These are phyloP conservation scores for Citrullus mucosospermus DNA, from an alignment of 306 rosid genomes.

Conservation along the genomic window DNA sequence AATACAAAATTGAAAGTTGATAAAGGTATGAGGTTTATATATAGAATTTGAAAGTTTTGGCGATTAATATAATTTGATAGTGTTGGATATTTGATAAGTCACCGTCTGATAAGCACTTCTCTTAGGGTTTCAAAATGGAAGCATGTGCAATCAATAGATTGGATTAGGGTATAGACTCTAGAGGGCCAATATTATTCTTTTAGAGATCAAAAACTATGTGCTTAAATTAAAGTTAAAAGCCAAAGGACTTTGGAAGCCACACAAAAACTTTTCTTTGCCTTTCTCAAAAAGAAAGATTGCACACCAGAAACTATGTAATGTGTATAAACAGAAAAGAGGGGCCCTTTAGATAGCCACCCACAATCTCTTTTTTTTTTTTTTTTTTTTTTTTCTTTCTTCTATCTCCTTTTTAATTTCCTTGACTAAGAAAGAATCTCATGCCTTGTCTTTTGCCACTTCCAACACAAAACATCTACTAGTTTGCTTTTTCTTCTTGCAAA, in stretches of 20 bases:
- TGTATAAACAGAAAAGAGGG: background rate
- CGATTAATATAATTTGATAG: background rate
- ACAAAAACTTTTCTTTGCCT: background rate
- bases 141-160: conserved; percentile 6
- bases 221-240: background rate
- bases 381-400: background rate
- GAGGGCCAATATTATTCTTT: background rate
- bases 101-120: background rate
- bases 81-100: background rate
- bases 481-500: no score
- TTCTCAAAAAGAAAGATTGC: background rate
- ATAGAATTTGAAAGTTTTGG: no score
- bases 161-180: background rate
- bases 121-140: background rate
- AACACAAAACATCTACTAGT: no score
- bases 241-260: conserved; percentile 3
- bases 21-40: no score
- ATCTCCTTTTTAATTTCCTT: background rate
- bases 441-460: no score
- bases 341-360: background rate
- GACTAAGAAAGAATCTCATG: background rate
- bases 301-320: background rate
- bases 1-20: no score
- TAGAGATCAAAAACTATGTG: background rate
- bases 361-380: background rate